A percentile compares a stretch with the other conserved stretches of the same genome.
Evolutionary conservation across 805 yeast species (phyloP).

Genomic region (Vanderwaltozyma yarrowii): DNA sequence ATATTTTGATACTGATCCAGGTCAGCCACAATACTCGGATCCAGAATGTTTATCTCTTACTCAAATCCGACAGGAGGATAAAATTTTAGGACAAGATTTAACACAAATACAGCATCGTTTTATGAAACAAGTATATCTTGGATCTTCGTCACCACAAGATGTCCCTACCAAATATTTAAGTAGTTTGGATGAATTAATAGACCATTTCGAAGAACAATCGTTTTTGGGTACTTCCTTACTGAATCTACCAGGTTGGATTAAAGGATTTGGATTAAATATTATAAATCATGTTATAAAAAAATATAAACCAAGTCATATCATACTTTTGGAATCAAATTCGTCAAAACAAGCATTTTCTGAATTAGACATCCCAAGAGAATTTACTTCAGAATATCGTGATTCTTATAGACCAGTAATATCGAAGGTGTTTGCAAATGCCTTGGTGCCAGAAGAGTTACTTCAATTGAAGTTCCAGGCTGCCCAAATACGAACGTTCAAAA

Average conservation of each 20-base stretch:
- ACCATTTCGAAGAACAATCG: slow-evolving; percentile 20
- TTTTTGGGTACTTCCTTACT: slow-evolving; percentile 40
- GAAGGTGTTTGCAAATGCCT: slow-evolving; percentile 30
- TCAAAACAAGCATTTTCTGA: slow-evolving; percentile 19
- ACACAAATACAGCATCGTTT: slow-evolving; percentile 13
- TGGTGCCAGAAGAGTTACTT: slow-evolving; percentile 12
- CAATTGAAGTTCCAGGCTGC: slow-evolving; percentile 35
- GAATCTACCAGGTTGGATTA: slow-evolving; percentile 87
- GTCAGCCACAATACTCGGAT: slow-evolving; percentile 68
- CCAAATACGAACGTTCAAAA: slow-evolving; percentile 42
- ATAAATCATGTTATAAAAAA: slow-evolving; percentile 37
- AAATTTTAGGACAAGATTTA: slow-evolving; percentile 17
- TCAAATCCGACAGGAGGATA: slow-evolving; percentile 10
- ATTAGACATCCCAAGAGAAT: slow-evolving; percentile 18
- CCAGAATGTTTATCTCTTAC: slow-evolving; percentile 64
- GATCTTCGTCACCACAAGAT: slow-evolving; percentile 59
- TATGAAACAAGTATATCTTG: slow-evolving; percentile 36
- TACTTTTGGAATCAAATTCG: slow-evolving; percentile 38
- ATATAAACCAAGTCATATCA: slow-evolving; percentile 45
- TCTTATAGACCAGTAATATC: slow-evolving; percentile 19
- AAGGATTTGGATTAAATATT: slow-evolving; percentile 71
- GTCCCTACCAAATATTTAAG: slow-evolving; percentile 47
- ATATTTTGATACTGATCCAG: slow-evolving; percentile 76
- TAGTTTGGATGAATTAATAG: slow-evolving; percentile 34
- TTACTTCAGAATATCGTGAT: slow-evolving; percentile 24